phyloP scores from a whole-genome alignment of 164 flowering plant species.

The Hamamelis virginiana region DNA sequence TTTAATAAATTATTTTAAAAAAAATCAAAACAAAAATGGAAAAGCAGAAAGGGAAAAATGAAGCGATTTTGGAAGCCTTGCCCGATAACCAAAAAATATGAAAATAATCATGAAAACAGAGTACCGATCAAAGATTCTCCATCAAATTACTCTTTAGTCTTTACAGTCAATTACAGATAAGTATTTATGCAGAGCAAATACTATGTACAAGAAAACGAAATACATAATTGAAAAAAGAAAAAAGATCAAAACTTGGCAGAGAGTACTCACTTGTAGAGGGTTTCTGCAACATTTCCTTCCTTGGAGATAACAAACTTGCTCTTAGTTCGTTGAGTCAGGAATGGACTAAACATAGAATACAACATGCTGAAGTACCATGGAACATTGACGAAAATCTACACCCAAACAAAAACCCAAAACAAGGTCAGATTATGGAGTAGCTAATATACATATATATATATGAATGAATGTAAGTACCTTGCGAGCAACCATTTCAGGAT shows the following conservation, averaged over 20 bases:
- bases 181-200: no score
- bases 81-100: background rate
- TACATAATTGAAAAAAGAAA: background rate
- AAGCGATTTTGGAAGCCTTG: background rate
- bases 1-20: background rate
- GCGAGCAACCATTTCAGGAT: constrained; percentile 95
- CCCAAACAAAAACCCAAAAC: constrained; percentile 12
- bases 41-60: constrained; percentile 3
- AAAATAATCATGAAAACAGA: background rate
- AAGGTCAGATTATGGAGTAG: no score
- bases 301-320: constrained; percentile 90
- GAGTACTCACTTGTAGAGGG: constrained; percentile 85
- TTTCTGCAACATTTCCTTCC: constrained; percentile 85
- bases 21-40: background rate
- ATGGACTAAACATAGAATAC: constrained; percentile 91
- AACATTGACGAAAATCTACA: constrained; percentile 83
- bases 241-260: background rate
- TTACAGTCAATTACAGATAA: no score
- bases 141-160: constrained; percentile 9
- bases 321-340: constrained; percentile 92
- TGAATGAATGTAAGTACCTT: constrained; percentile 66
- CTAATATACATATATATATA: no score
- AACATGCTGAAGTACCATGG: constrained; percentile 90
- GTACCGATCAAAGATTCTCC: background rate
- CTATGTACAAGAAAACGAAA: background rate